Conservation (phyloP, 2,329 filamentous ascomycete species). For the Nigrograna mackinnonii region DNA sequence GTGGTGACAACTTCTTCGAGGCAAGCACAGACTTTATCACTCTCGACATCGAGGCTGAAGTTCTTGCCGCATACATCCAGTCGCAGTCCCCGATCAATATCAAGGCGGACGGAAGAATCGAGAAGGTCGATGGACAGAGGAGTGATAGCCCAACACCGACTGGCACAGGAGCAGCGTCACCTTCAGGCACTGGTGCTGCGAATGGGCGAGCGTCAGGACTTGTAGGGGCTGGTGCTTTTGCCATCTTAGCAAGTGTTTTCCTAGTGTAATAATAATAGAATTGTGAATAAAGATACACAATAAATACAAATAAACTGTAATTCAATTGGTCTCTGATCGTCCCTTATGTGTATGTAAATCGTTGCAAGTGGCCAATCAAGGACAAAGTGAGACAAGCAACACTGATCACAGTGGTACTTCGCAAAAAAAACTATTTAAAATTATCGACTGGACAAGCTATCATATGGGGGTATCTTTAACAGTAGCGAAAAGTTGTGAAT, state of each 20-base stretch:
- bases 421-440: too few species aligned
- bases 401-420: too few species aligned
- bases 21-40: constrained; percentile 46
- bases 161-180: neutral
- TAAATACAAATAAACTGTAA: too few species aligned
- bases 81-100: constrained; percentile 55
- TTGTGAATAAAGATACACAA: too few species aligned
- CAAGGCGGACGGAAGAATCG: constrained; percentile 54
- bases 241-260: neutral
- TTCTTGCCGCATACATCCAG: constrained; percentile 56
- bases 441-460: too few species aligned
- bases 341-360: too few species aligned
- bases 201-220: neutral
- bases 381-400: too few species aligned
- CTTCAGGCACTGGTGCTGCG: neutral
- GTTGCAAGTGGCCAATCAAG: too few species aligned
- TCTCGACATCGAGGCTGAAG: constrained; percentile 59
- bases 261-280: too few species aligned
- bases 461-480: too few species aligned
- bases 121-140: constrained; percentile 23
- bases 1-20: constrained; percentile 64
- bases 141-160: neutral
- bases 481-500: too few species aligned
- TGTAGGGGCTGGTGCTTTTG: neutral
- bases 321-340: too few species aligned